These are phyloP conservation scores for Penicillium arizonense DNA, from an alignment of 495 filamentous ascomycete genomes.

Conservation along the genomic window DNA sequence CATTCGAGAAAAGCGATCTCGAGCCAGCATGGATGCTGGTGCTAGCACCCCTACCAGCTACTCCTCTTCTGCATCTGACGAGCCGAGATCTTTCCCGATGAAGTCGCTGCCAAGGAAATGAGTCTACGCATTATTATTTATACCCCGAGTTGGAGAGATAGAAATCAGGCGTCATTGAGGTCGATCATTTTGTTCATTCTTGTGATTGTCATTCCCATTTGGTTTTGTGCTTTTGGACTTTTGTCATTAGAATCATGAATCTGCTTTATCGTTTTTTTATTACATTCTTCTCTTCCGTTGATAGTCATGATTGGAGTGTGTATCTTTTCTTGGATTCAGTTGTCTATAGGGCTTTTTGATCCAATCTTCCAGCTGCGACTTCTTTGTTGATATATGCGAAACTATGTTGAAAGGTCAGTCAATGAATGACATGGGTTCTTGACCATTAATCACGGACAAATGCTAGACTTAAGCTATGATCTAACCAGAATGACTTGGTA, in stretches of 20 bases:
- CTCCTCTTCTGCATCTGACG: slow-evolving; percentile 37
- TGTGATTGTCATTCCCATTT: slow-evolving; percentile 3
- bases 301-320: neutral
- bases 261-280: neutral
- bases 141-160: slow-evolving; percentile 23
- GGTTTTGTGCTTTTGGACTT: neutral
- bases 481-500: neutral
- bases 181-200: slow-evolving; percentile 1
- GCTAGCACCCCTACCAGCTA: slow-evolving; percentile 35
- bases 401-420: no score
- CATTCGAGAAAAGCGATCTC: slow-evolving; percentile 31
- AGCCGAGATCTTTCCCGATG: slow-evolving; percentile 16
- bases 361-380: no score
- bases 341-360: no score
- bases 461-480: neutral
- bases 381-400: no score
- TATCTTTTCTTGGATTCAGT: no score
- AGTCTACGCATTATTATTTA: slow-evolving; percentile 18
- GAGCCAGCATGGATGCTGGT: slow-evolving; percentile 32
- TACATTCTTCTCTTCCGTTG: neutral
- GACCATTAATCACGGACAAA: no score
- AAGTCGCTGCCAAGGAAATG: slow-evolving; percentile 14
- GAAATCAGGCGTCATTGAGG: slow-evolving; percentile 19
- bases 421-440: no score
- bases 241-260: neutral